Percentiles rank a stretch among this genome's conserved stretches.
These are phyloP conservation scores for Osmozyma mogii DNA, from an alignment of 805 yeast species.

Conservation along the genomic window DNA sequence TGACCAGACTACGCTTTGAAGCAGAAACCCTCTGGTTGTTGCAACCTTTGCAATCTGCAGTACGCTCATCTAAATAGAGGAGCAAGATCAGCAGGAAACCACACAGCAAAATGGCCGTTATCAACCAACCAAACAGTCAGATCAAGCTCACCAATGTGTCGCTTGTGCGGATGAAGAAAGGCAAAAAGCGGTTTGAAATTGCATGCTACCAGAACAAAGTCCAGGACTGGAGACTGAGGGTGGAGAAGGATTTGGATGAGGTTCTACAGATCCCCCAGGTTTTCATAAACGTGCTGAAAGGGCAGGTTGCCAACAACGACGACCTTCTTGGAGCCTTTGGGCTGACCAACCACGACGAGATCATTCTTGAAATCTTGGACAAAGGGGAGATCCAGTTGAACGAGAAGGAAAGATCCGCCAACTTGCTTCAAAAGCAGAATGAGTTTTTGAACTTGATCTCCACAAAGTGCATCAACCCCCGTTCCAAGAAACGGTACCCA, in stretches of 20 bases:
- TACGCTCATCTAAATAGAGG: too few relatives aligned
- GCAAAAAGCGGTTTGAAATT: slow-evolving; percentile 84
- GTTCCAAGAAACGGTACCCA: slow-evolving; percentile 83
- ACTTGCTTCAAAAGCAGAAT: slow-evolving; percentile 63
- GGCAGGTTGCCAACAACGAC: slow-evolving; percentile 83
- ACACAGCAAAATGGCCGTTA: slow-evolving; percentile 31
- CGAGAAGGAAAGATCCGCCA: slow-evolving; percentile 83
- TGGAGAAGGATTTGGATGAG: slow-evolving; percentile 91
- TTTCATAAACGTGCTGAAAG: slow-evolving; percentile 87
- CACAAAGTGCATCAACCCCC: slow-evolving; percentile 88
- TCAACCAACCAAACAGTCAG: slow-evolving; percentile 84
- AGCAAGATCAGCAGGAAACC: too few relatives aligned
- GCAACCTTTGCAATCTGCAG: too few relatives aligned
- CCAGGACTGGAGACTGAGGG: slow-evolving; percentile 84
- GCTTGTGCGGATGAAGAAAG: slow-evolving; percentile 82
- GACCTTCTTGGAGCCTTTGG: slow-evolving; percentile 71
- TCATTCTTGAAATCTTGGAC: slow-evolving; percentile 71
- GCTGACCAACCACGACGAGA: slow-evolving; percentile 63
- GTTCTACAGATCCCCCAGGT: slow-evolving; percentile 95
- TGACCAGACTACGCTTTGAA: too few relatives aligned
- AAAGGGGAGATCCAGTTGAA: slow-evolving; percentile 94
- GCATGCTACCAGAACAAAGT: slow-evolving; percentile 97
- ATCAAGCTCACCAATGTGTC: slow-evolving; percentile 92
- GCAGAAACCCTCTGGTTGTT: too few relatives aligned
- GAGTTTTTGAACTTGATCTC: slow-evolving; percentile 79